Evolutionary conservation across 768 basidiomycete genomes (phyloP).

Genomic region (Agrocybe chaxingu): DNA sequence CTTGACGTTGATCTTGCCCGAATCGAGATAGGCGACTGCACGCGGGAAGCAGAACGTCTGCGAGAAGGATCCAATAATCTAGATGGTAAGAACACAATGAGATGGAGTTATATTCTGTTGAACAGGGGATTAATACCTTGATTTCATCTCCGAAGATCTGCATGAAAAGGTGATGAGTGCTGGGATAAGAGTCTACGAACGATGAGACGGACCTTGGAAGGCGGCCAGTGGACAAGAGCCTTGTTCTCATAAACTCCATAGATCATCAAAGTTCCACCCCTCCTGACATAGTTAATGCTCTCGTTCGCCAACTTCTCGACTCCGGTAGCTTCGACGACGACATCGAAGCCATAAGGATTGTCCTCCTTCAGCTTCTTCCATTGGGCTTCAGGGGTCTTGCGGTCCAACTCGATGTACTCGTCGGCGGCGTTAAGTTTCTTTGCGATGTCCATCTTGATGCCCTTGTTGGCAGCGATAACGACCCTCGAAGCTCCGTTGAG

Average conservation of each 20-base stretch:
- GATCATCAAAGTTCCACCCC: conserved; percentile 82
- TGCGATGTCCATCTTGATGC: conserved; percentile 87
- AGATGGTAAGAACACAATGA: not conserved
- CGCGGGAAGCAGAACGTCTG: conserved; percentile 90
- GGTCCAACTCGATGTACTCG: conserved; percentile 83
- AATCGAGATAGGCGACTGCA: conserved; percentile 85
- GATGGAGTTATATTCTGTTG: not conserved
- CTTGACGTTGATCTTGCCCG: conserved; percentile 76
- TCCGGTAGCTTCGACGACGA: conserved; percentile 70
- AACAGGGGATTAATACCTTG: conserved; percentile 23
- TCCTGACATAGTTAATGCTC: conserved; percentile 83
- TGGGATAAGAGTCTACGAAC: not conserved
- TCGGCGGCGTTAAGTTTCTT: conserved; percentile 75
- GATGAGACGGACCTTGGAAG: conserved; percentile 71
- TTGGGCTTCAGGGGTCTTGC: conserved; percentile 68
- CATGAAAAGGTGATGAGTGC: not conserved
- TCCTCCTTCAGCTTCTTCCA: conserved; percentile 79
- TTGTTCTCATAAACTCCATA: conserved; percentile 91
- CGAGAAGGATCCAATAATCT: conserved; percentile 92
- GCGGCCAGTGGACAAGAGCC: conserved; percentile 83
- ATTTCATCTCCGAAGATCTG: conserved; percentile 70
- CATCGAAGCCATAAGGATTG: conserved; percentile 86
- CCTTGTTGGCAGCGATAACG: conserved; percentile 86
- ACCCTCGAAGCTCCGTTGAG: conserved; percentile 80
- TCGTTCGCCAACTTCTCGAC: conserved; percentile 86